Percentiles rank a stretch among this genome's conserved stretches.
Evolutionary conservation across 148 eudicot genomes (phyloP).

Genomic region (Fagopyrum tataricum): DNA sequence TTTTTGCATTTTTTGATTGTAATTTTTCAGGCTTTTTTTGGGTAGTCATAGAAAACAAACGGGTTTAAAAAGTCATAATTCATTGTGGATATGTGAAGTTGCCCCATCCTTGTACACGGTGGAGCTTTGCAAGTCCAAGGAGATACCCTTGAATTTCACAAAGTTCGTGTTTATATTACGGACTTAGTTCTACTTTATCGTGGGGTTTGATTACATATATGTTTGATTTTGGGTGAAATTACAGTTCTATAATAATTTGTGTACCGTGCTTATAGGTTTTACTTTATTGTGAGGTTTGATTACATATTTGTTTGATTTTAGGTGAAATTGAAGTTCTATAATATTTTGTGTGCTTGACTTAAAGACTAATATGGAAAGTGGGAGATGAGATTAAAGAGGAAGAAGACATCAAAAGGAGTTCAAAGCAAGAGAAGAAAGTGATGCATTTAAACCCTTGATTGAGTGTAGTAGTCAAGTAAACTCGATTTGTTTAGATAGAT

Average conservation of each 20-base stretch:
- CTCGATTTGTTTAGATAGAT: no score
- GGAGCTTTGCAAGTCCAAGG: constrained; percentile 85
- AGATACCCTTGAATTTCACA: constrained; percentile 91
- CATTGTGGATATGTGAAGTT: constrained; percentile 70
- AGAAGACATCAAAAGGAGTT: constrained; percentile 14
- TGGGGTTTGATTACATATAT: no score
- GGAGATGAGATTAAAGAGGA: constrained; percentile 67
- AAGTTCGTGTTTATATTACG: constrained; percentile 26
- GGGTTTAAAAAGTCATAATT: background rate
- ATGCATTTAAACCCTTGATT: no score
- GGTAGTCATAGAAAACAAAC: background rate
- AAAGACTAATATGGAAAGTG: constrained; percentile 84
- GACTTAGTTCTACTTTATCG: no score
- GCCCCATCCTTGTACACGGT: constrained; percentile 95
- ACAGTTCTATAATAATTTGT: no score
- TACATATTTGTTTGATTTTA: constrained; percentile 11
- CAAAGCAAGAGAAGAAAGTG: no score
- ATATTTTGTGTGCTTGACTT: constrained; percentile 73
- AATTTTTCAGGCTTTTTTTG: background rate
- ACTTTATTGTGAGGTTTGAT: background rate
- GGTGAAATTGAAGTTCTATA: constrained; percentile 59
- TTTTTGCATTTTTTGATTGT: no score
- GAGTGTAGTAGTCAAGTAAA: no score
- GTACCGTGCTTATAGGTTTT: no score
- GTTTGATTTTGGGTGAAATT: no score